Evolutionary conservation across 1,284 basidiomycete genomes (phyloP).

Genomic region (Sphaerobolus stellatus): DNA sequence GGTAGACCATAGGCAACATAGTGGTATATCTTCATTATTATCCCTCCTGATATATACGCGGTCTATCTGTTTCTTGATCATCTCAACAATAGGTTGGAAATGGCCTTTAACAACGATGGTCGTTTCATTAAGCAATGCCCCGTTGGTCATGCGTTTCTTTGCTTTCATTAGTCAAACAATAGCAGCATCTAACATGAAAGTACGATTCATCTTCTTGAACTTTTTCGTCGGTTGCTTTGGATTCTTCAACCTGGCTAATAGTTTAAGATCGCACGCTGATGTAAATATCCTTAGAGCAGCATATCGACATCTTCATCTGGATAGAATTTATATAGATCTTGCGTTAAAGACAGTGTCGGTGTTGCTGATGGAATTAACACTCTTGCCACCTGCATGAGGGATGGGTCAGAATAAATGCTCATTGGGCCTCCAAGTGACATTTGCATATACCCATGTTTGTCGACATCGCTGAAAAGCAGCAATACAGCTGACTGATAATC

Average conservation of each 20-base stretch:
- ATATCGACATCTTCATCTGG: conserved; percentile 86
- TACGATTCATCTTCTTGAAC: conserved; percentile 84
- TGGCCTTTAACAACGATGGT: conserved; percentile 80
- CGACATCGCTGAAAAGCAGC: conserved; percentile 83
- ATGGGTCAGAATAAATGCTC: too few relatives aligned
- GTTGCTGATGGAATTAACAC: too few relatives aligned
- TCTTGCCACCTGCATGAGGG: too few relatives aligned
- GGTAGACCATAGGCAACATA: conserved; percentile 81
- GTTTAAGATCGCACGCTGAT: neutral
- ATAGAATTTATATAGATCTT: conserved; percentile 96
- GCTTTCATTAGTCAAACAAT: conserved; percentile 96
- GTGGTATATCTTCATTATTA: conserved; percentile 66
- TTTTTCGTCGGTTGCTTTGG: conserved; percentile 78
- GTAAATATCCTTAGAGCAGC: too few relatives aligned
- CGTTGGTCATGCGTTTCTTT: conserved; percentile 75
- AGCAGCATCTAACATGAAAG: conserved; percentile 85
- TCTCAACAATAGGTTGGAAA: conserved; percentile 68
- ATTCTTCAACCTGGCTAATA: conserved; percentile 75
- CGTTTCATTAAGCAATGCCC: conserved; percentile 75
- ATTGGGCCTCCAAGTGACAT: conserved; percentile 72
- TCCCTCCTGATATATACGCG: conserved; percentile 83
- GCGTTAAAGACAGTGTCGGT: conserved; percentile 71
- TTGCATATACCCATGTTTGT: conserved; percentile 61
- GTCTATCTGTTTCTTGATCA: conserved; percentile 86
- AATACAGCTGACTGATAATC: conserved; percentile 88